phyloP scores from a whole-genome alignment of 2,329 filamentous ascomycete species.

The Fusarium musae region DNA sequence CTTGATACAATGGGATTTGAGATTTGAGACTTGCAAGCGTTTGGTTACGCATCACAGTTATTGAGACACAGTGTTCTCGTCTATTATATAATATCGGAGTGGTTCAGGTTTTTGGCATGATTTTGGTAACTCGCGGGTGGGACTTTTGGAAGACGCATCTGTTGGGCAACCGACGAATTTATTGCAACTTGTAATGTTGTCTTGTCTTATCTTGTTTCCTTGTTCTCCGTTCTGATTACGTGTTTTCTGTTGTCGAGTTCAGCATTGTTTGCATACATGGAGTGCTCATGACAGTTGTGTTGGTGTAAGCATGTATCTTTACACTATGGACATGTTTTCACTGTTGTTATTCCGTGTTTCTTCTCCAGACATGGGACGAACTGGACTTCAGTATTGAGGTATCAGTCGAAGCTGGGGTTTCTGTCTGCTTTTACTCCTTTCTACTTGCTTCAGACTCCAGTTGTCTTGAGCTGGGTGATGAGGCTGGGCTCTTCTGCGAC shows the following conservation, averaged over 20 bases:
- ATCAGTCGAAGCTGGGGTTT: constrained; percentile 15
- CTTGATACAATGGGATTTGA: constrained; percentile 32
- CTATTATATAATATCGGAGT: constrained; percentile 41
- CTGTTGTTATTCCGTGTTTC: constrained; percentile 6
- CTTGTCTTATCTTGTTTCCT: constrained; percentile 21
- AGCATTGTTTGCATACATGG: constrained; percentile 23
- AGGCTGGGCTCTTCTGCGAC: constrained; percentile 15
- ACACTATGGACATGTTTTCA: constrained; percentile 12
- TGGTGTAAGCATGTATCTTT: constrained; percentile 32
- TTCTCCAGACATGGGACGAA: constrained; percentile 11
- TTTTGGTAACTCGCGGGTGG: constrained; percentile 37
- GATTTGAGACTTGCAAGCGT: constrained; percentile 7
- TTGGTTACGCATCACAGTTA: neutral
- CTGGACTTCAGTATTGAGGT: constrained; percentile 19
- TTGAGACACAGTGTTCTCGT: constrained; percentile 17
- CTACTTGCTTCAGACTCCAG: constrained; percentile 10
- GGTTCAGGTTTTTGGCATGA: constrained; percentile 31
- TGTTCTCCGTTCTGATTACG: constrained; percentile 8
- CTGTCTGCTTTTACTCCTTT: constrained; percentile 15
- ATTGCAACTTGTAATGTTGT: constrained; percentile 24
- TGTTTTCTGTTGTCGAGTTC: constrained; percentile 32
- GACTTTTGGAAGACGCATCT: constrained; percentile 44
- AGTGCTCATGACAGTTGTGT: constrained; percentile 14
- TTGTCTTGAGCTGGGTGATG: constrained; percentile 1
- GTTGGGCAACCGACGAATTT: constrained; percentile 43